These are phyloP conservation scores for Ganoderma boninense DNA, from an alignment of 1,284 basidiomycete species.

Conservation along the genomic window DNA sequence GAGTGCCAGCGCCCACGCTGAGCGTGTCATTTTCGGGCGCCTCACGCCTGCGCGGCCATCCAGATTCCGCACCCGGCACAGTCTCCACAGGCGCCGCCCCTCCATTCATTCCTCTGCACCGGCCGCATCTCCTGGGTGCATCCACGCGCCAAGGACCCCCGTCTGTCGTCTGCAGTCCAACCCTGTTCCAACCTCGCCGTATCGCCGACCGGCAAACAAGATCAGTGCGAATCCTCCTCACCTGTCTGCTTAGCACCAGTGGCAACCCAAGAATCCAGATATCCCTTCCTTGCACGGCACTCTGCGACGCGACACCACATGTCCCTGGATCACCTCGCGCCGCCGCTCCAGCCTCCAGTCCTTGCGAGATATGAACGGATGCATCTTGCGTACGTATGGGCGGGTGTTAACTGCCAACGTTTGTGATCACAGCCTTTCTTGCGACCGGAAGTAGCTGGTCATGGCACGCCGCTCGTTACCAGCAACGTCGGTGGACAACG, in stretches of 20 bases:
- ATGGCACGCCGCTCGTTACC: not conserved
- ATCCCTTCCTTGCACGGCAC: not conserved
- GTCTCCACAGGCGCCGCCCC: not conserved
- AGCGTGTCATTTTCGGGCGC: not conserved
- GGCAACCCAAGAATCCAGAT: not conserved
- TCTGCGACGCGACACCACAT: not conserved
- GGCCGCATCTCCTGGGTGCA: not conserved
- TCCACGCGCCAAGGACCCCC: not conserved
- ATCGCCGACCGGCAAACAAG: not conserved
- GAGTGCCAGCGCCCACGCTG: not conserved
- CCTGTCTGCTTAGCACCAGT: not conserved
- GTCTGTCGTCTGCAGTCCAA: not conserved
- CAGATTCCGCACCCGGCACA: not conserved
- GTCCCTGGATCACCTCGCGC: not conserved
- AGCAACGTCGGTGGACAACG: not conserved
- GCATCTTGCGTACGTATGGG: not conserved
- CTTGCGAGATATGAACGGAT: not conserved
- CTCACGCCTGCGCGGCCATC: not conserved
- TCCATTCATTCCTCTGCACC: not conserved
- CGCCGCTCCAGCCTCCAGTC: not conserved
- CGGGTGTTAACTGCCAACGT: not conserved
- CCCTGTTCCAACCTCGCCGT: not conserved
- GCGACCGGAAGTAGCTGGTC: not conserved
- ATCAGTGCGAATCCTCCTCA: not conserved
- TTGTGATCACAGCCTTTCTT: not conserved